Conservation (phyloP, 768 basidiomycete genomes). For the Leccinum longicurvipes region DNA sequence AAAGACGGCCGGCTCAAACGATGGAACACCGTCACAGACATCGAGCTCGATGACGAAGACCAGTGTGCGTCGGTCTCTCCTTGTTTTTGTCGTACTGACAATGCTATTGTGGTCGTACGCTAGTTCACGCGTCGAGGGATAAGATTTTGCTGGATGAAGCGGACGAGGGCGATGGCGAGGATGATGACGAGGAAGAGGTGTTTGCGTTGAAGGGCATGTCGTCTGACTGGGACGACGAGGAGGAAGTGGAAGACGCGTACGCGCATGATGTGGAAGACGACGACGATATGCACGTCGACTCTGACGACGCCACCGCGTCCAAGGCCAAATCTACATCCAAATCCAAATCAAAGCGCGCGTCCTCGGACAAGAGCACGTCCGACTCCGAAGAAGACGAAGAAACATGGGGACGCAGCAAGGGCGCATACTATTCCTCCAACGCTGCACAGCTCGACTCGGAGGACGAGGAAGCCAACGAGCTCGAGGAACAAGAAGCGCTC, state of each 20-base stretch:
- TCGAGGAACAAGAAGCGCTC: conserved; percentile 86
- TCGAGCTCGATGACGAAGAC: conserved; percentile 77
- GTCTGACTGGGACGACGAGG: conserved; percentile 21
- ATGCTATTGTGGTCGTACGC: neutral
- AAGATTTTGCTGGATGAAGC: conserved; percentile 74
- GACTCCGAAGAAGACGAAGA: conserved; percentile 41
- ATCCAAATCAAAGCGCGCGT: conserved; percentile 15
- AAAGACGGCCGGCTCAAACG: conserved; percentile 53
- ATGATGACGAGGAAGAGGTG: conserved; percentile 72
- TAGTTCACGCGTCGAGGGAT: conserved; percentile 75
- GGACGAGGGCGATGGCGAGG: conserved; percentile 43
- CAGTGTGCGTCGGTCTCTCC: conserved; percentile 50
- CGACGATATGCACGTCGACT: conserved; percentile 25
- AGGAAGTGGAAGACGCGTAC: conserved; percentile 41
- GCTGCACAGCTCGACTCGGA: conserved; percentile 77
- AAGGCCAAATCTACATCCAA: conserved; percentile 7
- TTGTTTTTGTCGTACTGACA: neutral
- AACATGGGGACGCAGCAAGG: conserved; percentile 78
- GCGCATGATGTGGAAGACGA: conserved; percentile 14
- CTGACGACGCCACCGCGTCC: neutral
- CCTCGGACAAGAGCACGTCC: conserved; percentile 2
- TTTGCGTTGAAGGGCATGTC: conserved; percentile 65
- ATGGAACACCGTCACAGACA: conserved; percentile 67
- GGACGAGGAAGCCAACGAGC: conserved; percentile 83
- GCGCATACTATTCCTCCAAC: conserved; percentile 85